phyloP scores from a whole-genome alignment of 192 early-diverging fungal genomes.

The Mycoemilia scoparia region DNA sequence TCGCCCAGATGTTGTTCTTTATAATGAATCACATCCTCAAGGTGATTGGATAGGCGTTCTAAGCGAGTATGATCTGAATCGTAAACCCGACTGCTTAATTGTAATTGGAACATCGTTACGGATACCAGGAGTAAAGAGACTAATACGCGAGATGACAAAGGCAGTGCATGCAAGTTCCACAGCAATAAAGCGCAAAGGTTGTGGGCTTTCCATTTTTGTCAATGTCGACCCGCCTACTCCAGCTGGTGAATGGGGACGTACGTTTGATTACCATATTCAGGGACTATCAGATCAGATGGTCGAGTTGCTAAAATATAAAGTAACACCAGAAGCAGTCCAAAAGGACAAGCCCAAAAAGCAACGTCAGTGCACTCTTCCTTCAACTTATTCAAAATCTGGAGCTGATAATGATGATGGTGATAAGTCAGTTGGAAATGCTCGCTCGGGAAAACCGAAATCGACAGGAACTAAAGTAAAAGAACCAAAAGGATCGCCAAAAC shows the following conservation, averaged over 20 bases:
- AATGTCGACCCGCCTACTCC: conserved; percentile 27
- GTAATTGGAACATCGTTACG: conserved; percentile 34
- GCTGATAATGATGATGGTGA: no score
- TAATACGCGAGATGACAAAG: conserved; percentile 29
- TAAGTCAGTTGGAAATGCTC: no score
- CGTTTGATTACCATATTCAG: conserved; percentile 29
- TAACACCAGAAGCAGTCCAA: no score
- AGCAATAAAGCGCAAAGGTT: conserved; percentile 16
- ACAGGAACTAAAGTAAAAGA: no score
- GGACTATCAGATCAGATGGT: conserved; percentile 22
- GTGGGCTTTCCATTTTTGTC: conserved; percentile 22
- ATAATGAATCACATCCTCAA: conserved; percentile 55
- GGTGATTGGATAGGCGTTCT: conserved; percentile 22
- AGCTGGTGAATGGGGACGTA: conserved; percentile 22
- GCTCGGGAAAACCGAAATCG: no score
- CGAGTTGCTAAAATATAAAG: no score
- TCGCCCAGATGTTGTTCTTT: conserved; percentile 84
- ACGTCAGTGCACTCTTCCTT: no score
- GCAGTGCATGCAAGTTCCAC: conserved; percentile 18
- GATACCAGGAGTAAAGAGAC: conserved; percentile 29
- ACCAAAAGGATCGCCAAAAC: no score
- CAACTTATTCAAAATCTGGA: no score
- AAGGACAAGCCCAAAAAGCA: no score
- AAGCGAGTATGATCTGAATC: conserved; percentile 24
- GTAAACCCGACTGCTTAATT: conserved; percentile 27